Conservation (phyloP, 2,329 filamentous ascomycete species). For the Calonectria ilicicola region DNA sequence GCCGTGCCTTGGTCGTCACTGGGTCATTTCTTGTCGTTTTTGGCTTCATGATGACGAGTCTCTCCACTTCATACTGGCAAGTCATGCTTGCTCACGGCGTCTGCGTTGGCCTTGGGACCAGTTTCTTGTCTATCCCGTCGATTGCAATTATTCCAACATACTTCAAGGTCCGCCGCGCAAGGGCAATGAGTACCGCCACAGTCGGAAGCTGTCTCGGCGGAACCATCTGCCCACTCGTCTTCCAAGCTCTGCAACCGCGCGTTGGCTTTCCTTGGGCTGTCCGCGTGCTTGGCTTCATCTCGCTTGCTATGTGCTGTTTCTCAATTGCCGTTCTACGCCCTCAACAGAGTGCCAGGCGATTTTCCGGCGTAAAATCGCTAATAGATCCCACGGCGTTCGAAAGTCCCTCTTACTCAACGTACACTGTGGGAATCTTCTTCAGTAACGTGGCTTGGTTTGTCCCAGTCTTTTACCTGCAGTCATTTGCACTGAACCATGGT, state of each 20-base stretch:
- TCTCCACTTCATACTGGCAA: slow-evolving; percentile 59
- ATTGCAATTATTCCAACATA: slow-evolving; percentile 55
- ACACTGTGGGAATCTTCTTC: slow-evolving; percentile 18
- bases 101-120: slow-evolving; percentile 53
- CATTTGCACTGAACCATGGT: slow-evolving; percentile 52
- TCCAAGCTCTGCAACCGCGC: slow-evolving; percentile 47
- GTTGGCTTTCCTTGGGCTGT: slow-evolving; percentile 37
- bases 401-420: slow-evolving; percentile 4
- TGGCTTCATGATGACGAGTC: slow-evolving; percentile 59
- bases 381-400: slow-evolving; percentile 14
- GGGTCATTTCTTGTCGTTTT: slow-evolving; percentile 52
- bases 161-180: slow-evolving; percentile 43
- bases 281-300: slow-evolving; percentile 40
- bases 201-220: slow-evolving; percentile 55
- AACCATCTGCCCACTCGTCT: slow-evolving; percentile 52
- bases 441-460: slow-evolving; percentile 41
- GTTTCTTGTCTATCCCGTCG: slow-evolving; percentile 49
- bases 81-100: slow-evolving; percentile 53
- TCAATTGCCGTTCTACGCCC: slow-evolving; percentile 35
- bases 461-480: slow-evolving; percentile 58
- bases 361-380: not conserved
- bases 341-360: not conserved
- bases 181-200: slow-evolving; percentile 56
- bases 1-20: slow-evolving; percentile 48
- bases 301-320: slow-evolving; percentile 38